Conservation (phyloP, 2,329 filamentous ascomycete species). For the Trichoderma guizhouense region DNA sequence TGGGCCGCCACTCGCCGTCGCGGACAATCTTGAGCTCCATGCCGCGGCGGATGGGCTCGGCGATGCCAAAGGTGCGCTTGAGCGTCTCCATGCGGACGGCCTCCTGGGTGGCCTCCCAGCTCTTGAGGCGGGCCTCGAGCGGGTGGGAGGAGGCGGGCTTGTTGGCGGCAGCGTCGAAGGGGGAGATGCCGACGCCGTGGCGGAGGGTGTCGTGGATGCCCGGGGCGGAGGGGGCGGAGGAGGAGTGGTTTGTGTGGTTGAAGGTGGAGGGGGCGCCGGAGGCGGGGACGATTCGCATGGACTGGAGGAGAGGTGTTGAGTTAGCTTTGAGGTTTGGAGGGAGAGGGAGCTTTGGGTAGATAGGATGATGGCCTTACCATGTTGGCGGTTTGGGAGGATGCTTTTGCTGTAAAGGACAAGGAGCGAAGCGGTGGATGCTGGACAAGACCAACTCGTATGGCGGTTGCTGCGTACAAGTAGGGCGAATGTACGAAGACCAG, state of each 20-base stretch:
- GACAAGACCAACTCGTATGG: not conserved
- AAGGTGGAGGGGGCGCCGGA: constrained; percentile 63
- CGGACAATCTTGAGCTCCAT: constrained; percentile 93
- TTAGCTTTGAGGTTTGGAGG: not conserved
- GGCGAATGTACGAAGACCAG: not conserved
- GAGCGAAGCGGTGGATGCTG: not conserved
- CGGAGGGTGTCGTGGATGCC: constrained; percentile 93
- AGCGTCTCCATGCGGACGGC: constrained; percentile 82
- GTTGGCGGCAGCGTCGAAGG: constrained; percentile 44
- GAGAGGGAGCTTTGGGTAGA: not conserved
- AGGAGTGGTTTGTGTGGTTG: constrained; percentile 55
- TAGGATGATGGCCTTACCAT: constrained; percentile 43
- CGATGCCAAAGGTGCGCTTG: constrained; percentile 83
- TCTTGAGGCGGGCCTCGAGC: constrained; percentile 82
- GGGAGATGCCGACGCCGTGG: constrained; percentile 68
- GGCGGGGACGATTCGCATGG: constrained; percentile 83
- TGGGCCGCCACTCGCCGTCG: constrained; percentile 75
- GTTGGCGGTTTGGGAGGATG: constrained; percentile 29
- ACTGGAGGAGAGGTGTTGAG: constrained; percentile 47
- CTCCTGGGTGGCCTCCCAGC: constrained; percentile 90
- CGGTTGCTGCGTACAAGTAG: not conserved
- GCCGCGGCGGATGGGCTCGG: constrained; percentile 83
- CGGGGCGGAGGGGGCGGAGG: constrained; percentile 82
- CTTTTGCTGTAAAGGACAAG: not conserved
- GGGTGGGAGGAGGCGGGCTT: constrained; percentile 68